phyloP scores from a whole-genome alignment of 2,329 filamentous ascomycete species.

The Trichoderma sp. region DNA sequence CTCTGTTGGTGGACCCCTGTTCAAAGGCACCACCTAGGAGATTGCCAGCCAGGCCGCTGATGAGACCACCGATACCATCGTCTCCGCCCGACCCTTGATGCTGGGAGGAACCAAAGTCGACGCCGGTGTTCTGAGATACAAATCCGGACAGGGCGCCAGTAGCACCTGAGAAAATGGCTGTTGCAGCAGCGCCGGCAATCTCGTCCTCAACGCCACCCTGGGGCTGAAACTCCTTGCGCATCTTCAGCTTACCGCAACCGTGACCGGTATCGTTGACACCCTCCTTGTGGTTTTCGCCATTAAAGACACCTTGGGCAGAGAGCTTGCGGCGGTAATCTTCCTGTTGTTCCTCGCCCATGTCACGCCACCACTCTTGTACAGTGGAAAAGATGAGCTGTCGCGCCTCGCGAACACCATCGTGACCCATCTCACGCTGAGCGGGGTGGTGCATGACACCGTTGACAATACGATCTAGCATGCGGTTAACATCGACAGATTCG shows the following conservation, averaged over 20 bases:
- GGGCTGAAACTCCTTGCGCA: constrained; percentile 66
- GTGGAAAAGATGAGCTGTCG: constrained; percentile 76
- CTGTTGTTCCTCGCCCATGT: constrained; percentile 62
- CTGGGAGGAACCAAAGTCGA: constrained; percentile 40
- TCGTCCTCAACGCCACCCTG: constrained; percentile 54
- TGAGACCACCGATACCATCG: constrained; percentile 67
- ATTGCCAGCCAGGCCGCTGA: constrained; percentile 65
- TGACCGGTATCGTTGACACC: constrained; percentile 82
- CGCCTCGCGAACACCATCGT: constrained; percentile 71
- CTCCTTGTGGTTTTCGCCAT: constrained; percentile 82
- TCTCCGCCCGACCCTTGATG: constrained; percentile 55
- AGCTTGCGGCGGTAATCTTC: constrained; percentile 73
- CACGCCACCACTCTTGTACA: constrained; percentile 80
- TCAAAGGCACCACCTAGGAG: constrained; percentile 65
- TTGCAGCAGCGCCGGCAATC: constrained; percentile 58
- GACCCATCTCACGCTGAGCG: constrained; percentile 69
- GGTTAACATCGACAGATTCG: constrained; percentile 66
- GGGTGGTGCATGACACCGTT: constrained; percentile 86
- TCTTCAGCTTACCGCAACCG: constrained; percentile 79
- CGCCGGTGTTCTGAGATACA: constrained; percentile 50
- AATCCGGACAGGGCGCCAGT: constrained; percentile 54
- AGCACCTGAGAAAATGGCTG: constrained; percentile 59
- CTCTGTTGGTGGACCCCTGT: constrained; percentile 56
- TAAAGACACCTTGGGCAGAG: constrained; percentile 73
- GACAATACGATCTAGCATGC: constrained; percentile 74